Evolutionary conservation across 352 stramenopile genomes (phyloP), one percentile per base, ranked within the genome.

Genomic region (Phytopythium boreale): DNA sequence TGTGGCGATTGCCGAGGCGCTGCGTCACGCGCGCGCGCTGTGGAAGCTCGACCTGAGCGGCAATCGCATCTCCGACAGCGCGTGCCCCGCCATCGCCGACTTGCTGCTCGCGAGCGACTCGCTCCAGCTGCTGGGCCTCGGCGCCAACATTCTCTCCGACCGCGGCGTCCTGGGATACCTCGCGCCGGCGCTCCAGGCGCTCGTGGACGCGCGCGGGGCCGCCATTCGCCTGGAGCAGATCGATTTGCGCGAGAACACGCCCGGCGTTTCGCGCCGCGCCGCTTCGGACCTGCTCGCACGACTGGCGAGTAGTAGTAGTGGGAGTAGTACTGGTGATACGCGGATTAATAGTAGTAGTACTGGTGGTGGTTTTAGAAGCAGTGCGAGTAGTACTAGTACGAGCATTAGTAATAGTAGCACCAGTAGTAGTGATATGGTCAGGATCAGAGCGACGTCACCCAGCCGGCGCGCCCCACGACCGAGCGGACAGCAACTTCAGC

Each of bases 21-120:
- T 90, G 36, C 63, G 41, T 4, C 68, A 77, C 71, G 87, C 78
- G 47, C 69, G 66, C 47, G 63, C 63, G 46, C 74, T 93, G 14
- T 89, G 84, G 79, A 93, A 93, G 58, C 71, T 93, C 44, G 84
- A 93, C 49, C 61, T 93, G 24, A 90, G 79, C 59, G 57, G 71
- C 46, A 93, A 93, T 59, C 77, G 87, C 67, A 66, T 93, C 36
- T 70, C 70, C 14, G 82, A 93, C 66, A 72, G 67, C 69, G 68
- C 70, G 5, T 89, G 76, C 62, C 58, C 69, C 2, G 62, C 70
- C 39, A 50, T 93, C 14, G 56, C 70, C 1, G 64, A 67, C 15
- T 63, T 73, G 37, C 68, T 93, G 7, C 55, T 88, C 24, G 44
- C 46, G 34, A 79, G 71, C 58, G 55, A 31, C 36, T 70, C 62